phyloP scores from a whole-genome alignment of 495 filamentous ascomycete species.

The Penicillium odoratum region DNA sequence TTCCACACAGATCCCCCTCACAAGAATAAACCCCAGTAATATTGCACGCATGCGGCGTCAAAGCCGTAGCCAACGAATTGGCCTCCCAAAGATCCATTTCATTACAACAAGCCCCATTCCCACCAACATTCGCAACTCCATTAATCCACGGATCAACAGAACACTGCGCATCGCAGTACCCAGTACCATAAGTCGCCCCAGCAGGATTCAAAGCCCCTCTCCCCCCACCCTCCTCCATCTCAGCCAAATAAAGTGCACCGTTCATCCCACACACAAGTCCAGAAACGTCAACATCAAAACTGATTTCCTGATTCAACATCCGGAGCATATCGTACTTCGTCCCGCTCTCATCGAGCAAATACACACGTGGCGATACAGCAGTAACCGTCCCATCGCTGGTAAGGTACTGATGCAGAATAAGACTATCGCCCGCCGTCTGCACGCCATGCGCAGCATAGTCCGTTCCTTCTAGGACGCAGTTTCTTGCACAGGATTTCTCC shows the following conservation, averaged over 20 bases:
- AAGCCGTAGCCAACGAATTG: slow-evolving; percentile 55
- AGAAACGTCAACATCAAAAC: slow-evolving; percentile 64
- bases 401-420: slow-evolving; percentile 48
- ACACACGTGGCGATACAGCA: slow-evolving; percentile 54
- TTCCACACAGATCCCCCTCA: slow-evolving; percentile 45
- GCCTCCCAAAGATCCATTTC: slow-evolving; percentile 68
- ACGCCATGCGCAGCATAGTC: slow-evolving; percentile 50
- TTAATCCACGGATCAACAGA: slow-evolving; percentile 56
- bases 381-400: slow-evolving; percentile 28
- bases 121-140: slow-evolving; percentile 54
- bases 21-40: slow-evolving; percentile 45
- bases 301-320: slow-evolving; percentile 58
- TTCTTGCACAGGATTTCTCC: slow-evolving; percentile 43
- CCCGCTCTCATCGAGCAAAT: slow-evolving; percentile 55
- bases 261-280: slow-evolving; percentile 65
- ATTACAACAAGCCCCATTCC: slow-evolving; percentile 54
- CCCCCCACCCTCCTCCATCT: slow-evolving; percentile 60
- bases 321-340: slow-evolving; percentile 61
- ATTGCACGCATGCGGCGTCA: slow-evolving; percentile 60
- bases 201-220: slow-evolving; percentile 56
- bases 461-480: slow-evolving; percentile 54
- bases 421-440: slow-evolving; percentile 37
- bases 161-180: slow-evolving; percentile 73
- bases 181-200: slow-evolving; percentile 64
- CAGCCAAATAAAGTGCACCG: slow-evolving; percentile 65